phyloP scores from a whole-genome alignment of 257 asterid species.

The Ajuga chamaepitys region DNA sequence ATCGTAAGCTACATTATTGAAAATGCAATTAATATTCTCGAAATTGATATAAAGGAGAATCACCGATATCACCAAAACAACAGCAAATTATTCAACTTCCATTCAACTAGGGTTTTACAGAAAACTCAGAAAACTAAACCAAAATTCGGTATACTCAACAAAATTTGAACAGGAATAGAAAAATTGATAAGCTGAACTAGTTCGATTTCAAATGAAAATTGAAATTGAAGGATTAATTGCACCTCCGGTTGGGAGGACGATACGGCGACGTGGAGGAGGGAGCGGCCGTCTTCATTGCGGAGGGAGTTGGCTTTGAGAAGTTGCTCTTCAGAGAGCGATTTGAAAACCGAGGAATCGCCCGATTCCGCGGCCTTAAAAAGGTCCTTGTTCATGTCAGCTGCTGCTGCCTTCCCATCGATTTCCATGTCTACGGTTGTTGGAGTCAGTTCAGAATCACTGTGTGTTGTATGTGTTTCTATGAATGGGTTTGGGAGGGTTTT shows the following conservation, averaged over 20 bases:
- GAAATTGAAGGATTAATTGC: neutral
- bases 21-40: neutral
- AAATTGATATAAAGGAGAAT: neutral
- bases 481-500: neutral
- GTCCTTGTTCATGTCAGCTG: slow-evolving; percentile 31
- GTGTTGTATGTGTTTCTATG: slow-evolving; percentile 2
- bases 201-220: neutral
- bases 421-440: slow-evolving; percentile 41
- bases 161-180: neutral
- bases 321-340: slow-evolving; percentile 51
- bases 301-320: slow-evolving; percentile 49
- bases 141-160: neutral
- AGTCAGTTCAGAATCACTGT: neutral
- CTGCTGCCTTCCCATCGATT: slow-evolving; percentile 24
- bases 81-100: neutral
- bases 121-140: neutral
- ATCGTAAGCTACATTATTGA: neutral
- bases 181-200: neutral
- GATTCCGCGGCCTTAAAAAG: slow-evolving; percentile 70
- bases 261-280: slow-evolving; percentile 92
- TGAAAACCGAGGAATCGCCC: slow-evolving; percentile 56
- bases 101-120: neutral
- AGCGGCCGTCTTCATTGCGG: slow-evolving; percentile 83
- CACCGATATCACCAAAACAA: neutral
- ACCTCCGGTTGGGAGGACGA: slow-evolving; percentile 63